Percentiles rank a stretch among this genome's conserved stretches.
Conservation (phyloP, 345 rosid species). For the Ceriops decandra region DNA sequence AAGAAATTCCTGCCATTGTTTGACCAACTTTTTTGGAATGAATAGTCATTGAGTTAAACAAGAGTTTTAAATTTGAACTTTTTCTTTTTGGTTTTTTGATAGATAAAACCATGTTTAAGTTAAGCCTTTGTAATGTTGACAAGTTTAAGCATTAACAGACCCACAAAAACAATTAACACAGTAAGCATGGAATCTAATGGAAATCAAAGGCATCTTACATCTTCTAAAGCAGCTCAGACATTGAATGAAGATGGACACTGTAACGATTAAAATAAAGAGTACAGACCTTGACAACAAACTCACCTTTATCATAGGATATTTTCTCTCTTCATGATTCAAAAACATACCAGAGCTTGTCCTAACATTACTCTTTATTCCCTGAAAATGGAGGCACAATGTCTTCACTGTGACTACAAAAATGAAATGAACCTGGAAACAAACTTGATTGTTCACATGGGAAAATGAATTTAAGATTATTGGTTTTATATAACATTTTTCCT, state of each 20-base stretch:
- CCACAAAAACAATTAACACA: not conserved
- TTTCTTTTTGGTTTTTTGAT: no score
- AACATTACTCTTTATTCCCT: constrained; percentile 90
- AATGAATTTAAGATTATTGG: no score
- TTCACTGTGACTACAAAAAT: no score
- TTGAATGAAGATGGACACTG: not conserved
- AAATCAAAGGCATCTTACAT: not conserved
- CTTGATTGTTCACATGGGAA: no score
- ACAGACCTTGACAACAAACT: constrained; percentile 13
- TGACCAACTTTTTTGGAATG: no score
- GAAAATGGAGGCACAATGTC: constrained; percentile 9
- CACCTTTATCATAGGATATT: constrained; percentile 81
- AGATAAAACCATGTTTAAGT: no score
- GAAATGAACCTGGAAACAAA: no score
- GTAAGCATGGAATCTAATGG: not conserved
- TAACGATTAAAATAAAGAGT: constrained; percentile 8
- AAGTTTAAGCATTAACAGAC: not conserved
- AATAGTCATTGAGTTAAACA: no score
- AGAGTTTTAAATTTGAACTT: no score
- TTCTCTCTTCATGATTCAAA: constrained; percentile 60
- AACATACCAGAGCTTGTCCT: constrained; percentile 99
- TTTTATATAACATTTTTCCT: no score
- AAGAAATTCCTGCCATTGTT: no score
- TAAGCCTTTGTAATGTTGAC: not conserved
- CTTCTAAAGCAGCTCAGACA: constrained; percentile 8